Evolutionary conservation across 495 filamentous ascomycete species (phyloP).

Genomic region (Antarctomyces pellizariae): DNA sequence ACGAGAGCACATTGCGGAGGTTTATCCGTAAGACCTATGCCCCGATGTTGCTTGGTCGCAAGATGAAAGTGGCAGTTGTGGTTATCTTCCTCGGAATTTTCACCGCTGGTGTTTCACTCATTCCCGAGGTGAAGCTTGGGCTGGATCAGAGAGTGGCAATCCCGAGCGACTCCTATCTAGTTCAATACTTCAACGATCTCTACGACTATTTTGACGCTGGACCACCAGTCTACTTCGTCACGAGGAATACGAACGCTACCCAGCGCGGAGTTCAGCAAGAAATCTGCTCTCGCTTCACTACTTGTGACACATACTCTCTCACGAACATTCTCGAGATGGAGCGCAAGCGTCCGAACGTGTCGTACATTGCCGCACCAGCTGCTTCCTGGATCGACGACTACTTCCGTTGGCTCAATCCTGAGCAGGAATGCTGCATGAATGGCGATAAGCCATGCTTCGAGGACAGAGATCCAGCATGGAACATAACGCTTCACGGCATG

Average conservation of each 20-base stretch:
- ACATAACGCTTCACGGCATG: constrained; percentile 72
- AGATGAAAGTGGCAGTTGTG: constrained; percentile 50
- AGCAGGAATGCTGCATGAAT: constrained; percentile 45
- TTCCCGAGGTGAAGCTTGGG: constrained; percentile 67
- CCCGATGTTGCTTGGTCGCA: constrained; percentile 52
- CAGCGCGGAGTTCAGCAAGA: constrained; percentile 50
- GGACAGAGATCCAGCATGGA: constrained; percentile 56
- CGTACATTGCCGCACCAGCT: constrained; percentile 75
- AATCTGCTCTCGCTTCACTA: constrained; percentile 76
- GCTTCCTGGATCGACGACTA: constrained; percentile 96
- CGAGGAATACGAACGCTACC: constrained; percentile 55
- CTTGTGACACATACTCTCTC: constrained; percentile 62
- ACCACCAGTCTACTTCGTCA: constrained; percentile 92
- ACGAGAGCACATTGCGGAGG: constrained; percentile 56
- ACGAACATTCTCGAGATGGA: constrained; percentile 80
- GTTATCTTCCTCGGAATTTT: constrained; percentile 73
- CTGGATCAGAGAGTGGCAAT: constrained; percentile 88
- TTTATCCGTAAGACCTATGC: constrained; percentile 84
- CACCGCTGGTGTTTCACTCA: constrained; percentile 55
- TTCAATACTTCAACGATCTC: constrained; percentile 85
- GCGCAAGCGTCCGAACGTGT: constrained; percentile 69
- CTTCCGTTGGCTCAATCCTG: constrained; percentile 83
- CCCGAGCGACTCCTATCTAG: constrained; percentile 78
- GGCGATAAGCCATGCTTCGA: constrained; percentile 49
- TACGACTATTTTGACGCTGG: constrained; percentile 79